Conservation (phyloP, 441 rosid genomes). For the Rhodomyrtus psidioides region DNA sequence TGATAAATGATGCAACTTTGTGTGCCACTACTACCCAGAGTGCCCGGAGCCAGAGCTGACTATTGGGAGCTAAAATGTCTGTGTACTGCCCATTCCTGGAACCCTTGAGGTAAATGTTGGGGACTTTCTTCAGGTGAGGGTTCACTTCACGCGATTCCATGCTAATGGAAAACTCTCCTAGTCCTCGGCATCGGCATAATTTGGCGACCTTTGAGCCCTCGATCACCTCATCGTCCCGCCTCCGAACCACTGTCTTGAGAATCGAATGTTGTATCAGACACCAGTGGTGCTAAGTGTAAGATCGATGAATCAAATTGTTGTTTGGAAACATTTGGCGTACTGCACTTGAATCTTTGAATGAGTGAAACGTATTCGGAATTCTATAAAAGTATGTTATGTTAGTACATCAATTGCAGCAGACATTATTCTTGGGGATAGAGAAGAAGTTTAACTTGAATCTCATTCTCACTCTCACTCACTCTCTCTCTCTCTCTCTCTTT, state of each 20-base stretch:
- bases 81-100: constrained; percentile 36
- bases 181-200: background rate
- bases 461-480: background rate
- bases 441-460: background rate
- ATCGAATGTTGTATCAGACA: background rate
- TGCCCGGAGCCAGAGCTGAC: constrained; percentile 62
- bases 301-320: accelerated
- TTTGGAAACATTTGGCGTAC: accelerated
- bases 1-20: constrained; percentile 12
- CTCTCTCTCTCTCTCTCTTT: no score
- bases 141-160: background rate
- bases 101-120: constrained; percentile 44
- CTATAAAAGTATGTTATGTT: background rate
- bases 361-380: accelerated
- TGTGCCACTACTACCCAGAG: constrained; percentile 50
- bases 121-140: constrained; percentile 36
- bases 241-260: background rate
- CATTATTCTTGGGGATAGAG: background rate
- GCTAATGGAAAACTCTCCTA: background rate
- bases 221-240: background rate
- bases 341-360: background rate
- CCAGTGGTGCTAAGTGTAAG: background rate
- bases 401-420: background rate
- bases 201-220: background rate
- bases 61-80: constrained; percentile 27